A percentile compares a stretch with the other conserved stretches of the same genome.
Conservation (phyloP, 2,329 filamentous ascomycete species). For the Falciphora oryzae region DNA sequence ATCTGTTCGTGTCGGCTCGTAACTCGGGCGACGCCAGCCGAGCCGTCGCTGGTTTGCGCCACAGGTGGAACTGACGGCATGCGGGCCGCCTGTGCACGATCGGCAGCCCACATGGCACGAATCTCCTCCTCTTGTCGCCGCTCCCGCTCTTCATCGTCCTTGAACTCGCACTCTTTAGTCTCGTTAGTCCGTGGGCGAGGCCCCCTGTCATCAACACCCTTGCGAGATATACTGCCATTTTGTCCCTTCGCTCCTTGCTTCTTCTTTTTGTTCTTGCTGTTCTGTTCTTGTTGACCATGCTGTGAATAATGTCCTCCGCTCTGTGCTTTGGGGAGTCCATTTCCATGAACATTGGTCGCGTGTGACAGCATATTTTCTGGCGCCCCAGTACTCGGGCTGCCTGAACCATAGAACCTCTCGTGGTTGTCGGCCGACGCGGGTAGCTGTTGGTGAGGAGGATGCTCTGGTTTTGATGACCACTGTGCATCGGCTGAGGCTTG, state of each 20-base stretch:
- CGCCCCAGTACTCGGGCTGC: neutral
- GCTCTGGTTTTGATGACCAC: slow-evolving; percentile 6
- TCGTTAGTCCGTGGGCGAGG: slow-evolving; percentile 5
- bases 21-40: neutral
- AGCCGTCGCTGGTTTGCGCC: neutral
- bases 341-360: neutral
- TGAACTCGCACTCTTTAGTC: slow-evolving; percentile 17
- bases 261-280: slow-evolving; percentile 15
- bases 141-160: slow-evolving; percentile 22
- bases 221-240: slow-evolving; percentile 1
- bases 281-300: neutral
- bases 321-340: slow-evolving; percentile 12
- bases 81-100: slow-evolving; percentile 21
- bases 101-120: slow-evolving; percentile 28
- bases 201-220: slow-evolving; percentile 11
- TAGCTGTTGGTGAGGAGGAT: slow-evolving; percentile 6
- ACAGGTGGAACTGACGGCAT: slow-evolving; percentile 21
- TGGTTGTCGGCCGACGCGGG: slow-evolving; percentile 8
- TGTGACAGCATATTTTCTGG: neutral
- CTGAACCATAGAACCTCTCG: slow-evolving; percentile 9
- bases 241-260: slow-evolving; percentile 12
- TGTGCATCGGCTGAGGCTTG: slow-evolving; percentile 1
- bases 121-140: slow-evolving; percentile 25
- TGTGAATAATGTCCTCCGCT: slow-evolving; percentile 13
- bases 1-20: neutral